A percentile compares a stretch with the other conserved stretches of the same genome.
These are phyloP conservation scores for Amauroascus niger DNA, from an alignment of 2,329 filamentous ascomycete genomes.

Conservation along the genomic window DNA sequence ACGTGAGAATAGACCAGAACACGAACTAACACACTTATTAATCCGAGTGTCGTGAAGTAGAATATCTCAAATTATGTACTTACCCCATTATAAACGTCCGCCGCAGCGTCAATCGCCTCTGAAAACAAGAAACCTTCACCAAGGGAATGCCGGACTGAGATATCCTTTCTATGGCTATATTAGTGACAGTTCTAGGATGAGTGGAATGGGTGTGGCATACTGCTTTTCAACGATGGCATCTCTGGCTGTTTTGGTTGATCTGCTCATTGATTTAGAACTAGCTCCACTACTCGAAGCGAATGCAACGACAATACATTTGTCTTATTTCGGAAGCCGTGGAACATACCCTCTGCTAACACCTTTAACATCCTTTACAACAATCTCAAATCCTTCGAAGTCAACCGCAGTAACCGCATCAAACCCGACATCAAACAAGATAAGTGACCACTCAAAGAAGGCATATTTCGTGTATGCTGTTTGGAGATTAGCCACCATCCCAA, in stretches of 20 bases:
- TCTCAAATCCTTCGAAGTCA: conserved; percentile 82
- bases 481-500: conserved; percentile 15
- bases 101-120: conserved; percentile 67
- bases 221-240: conserved; percentile 57
- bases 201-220: conserved; percentile 43
- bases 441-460: conserved; percentile 93
- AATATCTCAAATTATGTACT: conserved; percentile 28
- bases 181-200: not conserved
- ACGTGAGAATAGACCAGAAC: conserved; percentile 92
- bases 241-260: conserved; percentile 42
- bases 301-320: conserved; percentile 44
- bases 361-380: conserved; percentile 80
- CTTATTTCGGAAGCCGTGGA: conserved; percentile 84
- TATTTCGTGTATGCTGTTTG: conserved; percentile 83
- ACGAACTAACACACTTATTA: conserved; percentile 55
- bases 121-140: conserved; percentile 61
- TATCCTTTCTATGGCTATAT: conserved; percentile 56
- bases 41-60: conserved; percentile 10
- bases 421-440: conserved; percentile 88
- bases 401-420: conserved; percentile 92
- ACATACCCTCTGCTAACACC: conserved; percentile 97
- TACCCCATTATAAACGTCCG: conserved; percentile 88
- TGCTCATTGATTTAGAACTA: conserved; percentile 34
- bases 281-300: conserved; percentile 29
- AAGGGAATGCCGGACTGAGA: conserved; percentile 60